A percentile compares a stretch with the other conserved stretches of the same genome.
Evolutionary conservation across 2,329 filamentous ascomycete species (phyloP).

Genomic region (Phaeosphaeria sp.): DNA sequence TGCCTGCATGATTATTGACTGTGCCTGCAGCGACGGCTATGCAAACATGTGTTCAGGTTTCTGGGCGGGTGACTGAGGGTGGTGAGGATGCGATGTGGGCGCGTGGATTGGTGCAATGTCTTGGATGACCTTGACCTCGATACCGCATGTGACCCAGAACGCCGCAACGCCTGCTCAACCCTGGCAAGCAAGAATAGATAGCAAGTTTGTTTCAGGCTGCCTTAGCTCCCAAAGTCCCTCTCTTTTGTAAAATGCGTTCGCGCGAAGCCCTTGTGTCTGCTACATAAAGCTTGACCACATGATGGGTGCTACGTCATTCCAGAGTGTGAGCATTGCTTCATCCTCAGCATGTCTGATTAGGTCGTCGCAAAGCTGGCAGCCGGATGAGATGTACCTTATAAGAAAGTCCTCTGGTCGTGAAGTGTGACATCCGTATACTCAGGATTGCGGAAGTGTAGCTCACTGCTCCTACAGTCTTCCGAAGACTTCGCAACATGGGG

Average conservation of each 20-base stretch:
- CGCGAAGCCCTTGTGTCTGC: background rate
- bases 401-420: too few species aligned
- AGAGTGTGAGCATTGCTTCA: too few species aligned
- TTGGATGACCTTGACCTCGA: conserved; percentile 38
- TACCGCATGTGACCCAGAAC: conserved; percentile 29
- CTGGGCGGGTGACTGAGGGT: conserved; percentile 34
- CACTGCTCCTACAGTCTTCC: background rate
- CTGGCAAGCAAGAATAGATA: background rate
- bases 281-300: too few species aligned
- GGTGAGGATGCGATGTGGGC: conserved; percentile 31
- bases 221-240: background rate
- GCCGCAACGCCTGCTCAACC: conserved; percentile 4
- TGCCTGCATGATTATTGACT: conserved; percentile 38
- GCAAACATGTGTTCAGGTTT: conserved; percentile 37
- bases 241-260: background rate
- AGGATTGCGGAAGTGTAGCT: too few species aligned
- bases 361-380: too few species aligned
- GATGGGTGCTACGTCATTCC: too few species aligned
- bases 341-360: too few species aligned
- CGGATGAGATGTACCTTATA: too few species aligned
- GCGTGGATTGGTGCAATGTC: conserved; percentile 39
- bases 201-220: background rate
- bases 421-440: too few species aligned
- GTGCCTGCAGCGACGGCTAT: conserved; percentile 33
- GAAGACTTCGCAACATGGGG: background rate